A percentile compares a stretch with the other conserved stretches of the same genome.
These are phyloP conservation scores for Termitomyces titanicus DNA, from an alignment of 768 basidiomycete genomes.

Conservation along the genomic window DNA sequence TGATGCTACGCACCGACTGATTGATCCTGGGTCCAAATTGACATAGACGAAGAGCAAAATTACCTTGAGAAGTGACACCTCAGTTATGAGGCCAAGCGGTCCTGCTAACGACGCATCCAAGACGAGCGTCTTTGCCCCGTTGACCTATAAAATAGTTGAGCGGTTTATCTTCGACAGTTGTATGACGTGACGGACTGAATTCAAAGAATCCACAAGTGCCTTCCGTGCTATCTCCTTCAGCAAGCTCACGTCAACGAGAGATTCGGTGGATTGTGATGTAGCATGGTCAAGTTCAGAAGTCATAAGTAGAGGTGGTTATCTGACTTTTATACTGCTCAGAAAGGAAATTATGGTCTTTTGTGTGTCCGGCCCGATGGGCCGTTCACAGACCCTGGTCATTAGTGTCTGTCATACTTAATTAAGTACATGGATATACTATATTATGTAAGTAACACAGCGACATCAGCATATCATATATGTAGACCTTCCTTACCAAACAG, in stretches of 20 bases:
- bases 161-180: not conserved
- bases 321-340: not conserved
- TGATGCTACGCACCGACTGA: constrained; percentile 65
- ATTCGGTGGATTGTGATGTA: constrained; percentile 27
- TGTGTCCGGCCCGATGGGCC: constrained; percentile 3
- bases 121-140: constrained; percentile 95
- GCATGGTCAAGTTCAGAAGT: constrained; percentile 10
- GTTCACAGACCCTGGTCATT: no score
- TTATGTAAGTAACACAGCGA: no score
- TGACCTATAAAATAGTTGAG: constrained; percentile 48
- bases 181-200: constrained; percentile 52
- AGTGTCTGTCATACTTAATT: no score
- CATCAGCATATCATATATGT: no score
- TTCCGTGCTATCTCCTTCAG: constrained; percentile 79
- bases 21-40: not conserved
- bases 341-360: not conserved
- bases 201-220: constrained; percentile 80
- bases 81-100: constrained; percentile 92
- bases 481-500: no score
- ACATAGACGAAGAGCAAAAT: not conserved
- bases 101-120: constrained; percentile 85
- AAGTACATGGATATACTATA: no score
- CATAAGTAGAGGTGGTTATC: constrained; percentile 9
- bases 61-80: constrained; percentile 91
- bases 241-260: constrained; percentile 52